Evolutionary conservation across 352 stramenopile genomes (phyloP).

Genomic region (Phytophthora lateralis): DNA sequence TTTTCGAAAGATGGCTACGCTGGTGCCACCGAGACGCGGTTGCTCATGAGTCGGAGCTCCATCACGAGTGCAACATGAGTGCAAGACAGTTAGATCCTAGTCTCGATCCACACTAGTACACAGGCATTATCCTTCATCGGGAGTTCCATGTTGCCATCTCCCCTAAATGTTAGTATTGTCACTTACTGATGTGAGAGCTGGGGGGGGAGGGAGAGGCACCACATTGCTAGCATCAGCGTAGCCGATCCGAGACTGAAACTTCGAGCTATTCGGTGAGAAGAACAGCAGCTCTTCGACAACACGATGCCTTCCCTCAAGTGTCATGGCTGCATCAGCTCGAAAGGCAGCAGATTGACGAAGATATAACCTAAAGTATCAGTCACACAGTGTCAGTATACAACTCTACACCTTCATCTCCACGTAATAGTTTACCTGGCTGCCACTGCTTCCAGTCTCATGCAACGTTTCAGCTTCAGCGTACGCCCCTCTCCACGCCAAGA

Average conservation of each 20-base stretch:
- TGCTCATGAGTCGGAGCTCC: slow-evolving; percentile 57
- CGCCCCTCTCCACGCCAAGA: not conserved
- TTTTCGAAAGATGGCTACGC: slow-evolving; percentile 73
- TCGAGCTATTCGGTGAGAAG: slow-evolving; percentile 30
- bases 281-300: slow-evolving; percentile 43
- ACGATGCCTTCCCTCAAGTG: slow-evolving; percentile 19
- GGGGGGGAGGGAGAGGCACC: slow-evolving; percentile 34
- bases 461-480: slow-evolving; percentile 1
- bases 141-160: not conserved
- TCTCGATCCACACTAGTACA: slow-evolving; percentile 9
- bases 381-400: not conserved
- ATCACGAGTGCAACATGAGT: slow-evolving; percentile 24
- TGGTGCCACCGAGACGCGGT: slow-evolving; percentile 51
- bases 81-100: slow-evolving; percentile 5
- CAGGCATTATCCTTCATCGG: slow-evolving; percentile 1
- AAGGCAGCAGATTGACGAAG: slow-evolving; percentile 14
- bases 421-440: slow-evolving; percentile 27
- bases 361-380: slow-evolving; percentile 19
- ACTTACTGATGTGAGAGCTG: not conserved
- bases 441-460: slow-evolving; percentile 32
- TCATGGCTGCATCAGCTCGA: slow-evolving; percentile 5
- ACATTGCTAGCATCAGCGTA: slow-evolving; percentile 35
- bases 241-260: slow-evolving; percentile 35
- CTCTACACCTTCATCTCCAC: not conserved
- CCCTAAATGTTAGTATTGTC: not conserved